These are phyloP conservation scores for Achlya hypogyna DNA, from an alignment of 352 stramenopile species.

Conservation along the genomic window DNA sequence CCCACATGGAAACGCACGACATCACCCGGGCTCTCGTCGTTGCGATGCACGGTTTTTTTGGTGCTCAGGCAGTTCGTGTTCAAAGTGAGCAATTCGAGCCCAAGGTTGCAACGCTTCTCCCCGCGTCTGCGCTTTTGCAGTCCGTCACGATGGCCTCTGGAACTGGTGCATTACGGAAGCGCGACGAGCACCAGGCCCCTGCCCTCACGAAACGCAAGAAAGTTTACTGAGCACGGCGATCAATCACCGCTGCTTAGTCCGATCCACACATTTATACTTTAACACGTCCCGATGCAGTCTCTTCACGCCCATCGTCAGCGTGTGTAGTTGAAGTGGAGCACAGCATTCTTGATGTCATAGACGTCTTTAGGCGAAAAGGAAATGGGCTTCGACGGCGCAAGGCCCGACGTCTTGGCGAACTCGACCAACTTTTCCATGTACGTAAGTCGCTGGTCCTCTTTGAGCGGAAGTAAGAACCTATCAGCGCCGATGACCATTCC, in stretches of 20 bases:
- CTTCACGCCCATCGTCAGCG: no score
- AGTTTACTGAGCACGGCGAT: background rate
- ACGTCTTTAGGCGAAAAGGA: conserved; percentile 38
- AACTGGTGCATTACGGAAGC: conserved; percentile 1
- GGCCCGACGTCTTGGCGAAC: conserved; percentile 30
- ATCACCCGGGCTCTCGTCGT: conserved; percentile 25
- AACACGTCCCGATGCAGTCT: background rate
- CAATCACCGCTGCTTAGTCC: no score
- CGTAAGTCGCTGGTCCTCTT: conserved; percentile 48
- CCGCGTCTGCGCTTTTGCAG: conserved; percentile 22
- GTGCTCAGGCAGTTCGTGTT: conserved; percentile 19
- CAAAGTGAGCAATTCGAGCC: conserved; percentile 1
- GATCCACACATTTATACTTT: background rate
- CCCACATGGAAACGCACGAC: conserved; percentile 26
- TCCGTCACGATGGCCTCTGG: background rate
- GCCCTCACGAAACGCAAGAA: conserved; percentile 7
- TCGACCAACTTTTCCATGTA: conserved; percentile 65
- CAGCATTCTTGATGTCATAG: conserved; percentile 41
- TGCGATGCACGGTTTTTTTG: conserved; percentile 28
- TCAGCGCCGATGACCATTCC: background rate
- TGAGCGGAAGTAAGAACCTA: conserved; percentile 65
- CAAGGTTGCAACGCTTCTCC: conserved; percentile 22
- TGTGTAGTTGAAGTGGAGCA: conserved; percentile 41
- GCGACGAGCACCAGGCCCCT: conserved; percentile 9
- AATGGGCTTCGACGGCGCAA: conserved; percentile 31